A percentile compares a stretch with the other conserved stretches of the same genome.
These are phyloP conservation scores for Neurospora crassa DNA, from an alignment of 2,329 filamentous ascomycete species.

Conservation along the genomic window DNA sequence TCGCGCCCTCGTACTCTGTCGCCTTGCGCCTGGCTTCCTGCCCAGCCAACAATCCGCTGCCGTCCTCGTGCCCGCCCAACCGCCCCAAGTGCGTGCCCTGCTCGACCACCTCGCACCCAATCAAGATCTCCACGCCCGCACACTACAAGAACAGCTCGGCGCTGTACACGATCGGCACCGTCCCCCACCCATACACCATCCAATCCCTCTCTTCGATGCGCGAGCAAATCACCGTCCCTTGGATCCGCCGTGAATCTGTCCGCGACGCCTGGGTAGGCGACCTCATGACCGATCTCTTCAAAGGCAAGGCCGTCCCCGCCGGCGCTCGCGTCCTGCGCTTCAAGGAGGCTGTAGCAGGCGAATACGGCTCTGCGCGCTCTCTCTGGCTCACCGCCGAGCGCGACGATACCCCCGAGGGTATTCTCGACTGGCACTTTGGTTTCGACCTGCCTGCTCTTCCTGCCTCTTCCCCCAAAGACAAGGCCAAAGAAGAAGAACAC, in stretches of 20 bases:
- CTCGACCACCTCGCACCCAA: constrained; percentile 44
- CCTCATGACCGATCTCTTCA: constrained; percentile 61
- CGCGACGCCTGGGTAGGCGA: constrained; percentile 73
- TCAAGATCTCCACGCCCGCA: constrained; percentile 57
- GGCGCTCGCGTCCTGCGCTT: constrained; percentile 61
- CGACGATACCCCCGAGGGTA: constrained; percentile 49
- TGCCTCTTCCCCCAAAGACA: background rate
- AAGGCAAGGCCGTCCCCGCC: constrained; percentile 49
- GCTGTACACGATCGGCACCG: constrained; percentile 72
- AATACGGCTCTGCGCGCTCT: constrained; percentile 51
- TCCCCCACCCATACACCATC: constrained; percentile 87
- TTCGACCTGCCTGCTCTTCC: constrained; percentile 58
- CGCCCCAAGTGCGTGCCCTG: constrained; percentile 65
- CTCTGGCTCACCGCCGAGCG: constrained; percentile 75
- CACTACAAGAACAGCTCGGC: constrained; percentile 62
- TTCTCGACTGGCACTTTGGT: constrained; percentile 78
- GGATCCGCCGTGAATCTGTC: constrained; percentile 56
- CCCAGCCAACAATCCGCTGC: constrained; percentile 60
- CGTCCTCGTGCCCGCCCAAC: constrained; percentile 78
- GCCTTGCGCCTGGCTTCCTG: constrained; percentile 70
- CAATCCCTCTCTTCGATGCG: constrained; percentile 56
- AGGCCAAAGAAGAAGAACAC: background rate
- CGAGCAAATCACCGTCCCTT: constrained; percentile 50
- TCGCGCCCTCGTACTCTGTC: constrained; percentile 60
- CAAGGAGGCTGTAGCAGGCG: constrained; percentile 72